Percentiles rank a stretch among this genome's conserved stretches.
These are phyloP conservation scores for Aspergillus novofumigatus DNA, from an alignment of 2,329 filamentous ascomycete genomes.

Conservation along the genomic window DNA sequence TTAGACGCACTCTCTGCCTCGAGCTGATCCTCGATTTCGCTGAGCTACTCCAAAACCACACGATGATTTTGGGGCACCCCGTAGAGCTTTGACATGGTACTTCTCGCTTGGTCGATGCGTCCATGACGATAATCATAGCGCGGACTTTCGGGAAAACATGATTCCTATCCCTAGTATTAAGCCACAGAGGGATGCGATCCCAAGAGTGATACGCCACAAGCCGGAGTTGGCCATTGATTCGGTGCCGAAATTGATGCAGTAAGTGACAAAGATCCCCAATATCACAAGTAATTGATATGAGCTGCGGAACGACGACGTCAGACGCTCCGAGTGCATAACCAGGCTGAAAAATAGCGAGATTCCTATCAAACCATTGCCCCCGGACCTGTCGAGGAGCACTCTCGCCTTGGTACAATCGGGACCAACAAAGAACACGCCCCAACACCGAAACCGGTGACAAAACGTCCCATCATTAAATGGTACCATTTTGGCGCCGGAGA, in stretches of 20 bases:
- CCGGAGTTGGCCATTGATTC: slow-evolving; percentile 33
- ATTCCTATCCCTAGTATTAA: slow-evolving; percentile 53
- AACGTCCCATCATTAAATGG: slow-evolving; percentile 41
- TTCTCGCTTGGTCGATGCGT: slow-evolving; percentile 47
- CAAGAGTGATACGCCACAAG: slow-evolving; percentile 50
- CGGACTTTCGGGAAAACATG: slow-evolving; percentile 53
- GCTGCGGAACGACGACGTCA: slow-evolving; percentile 14
- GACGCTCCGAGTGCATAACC: neutral
- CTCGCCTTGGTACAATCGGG: slow-evolving; percentile 46
- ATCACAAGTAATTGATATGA: slow-evolving; percentile 48
- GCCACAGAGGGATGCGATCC: slow-evolving; percentile 55
- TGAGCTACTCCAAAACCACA: slow-evolving; percentile 48
- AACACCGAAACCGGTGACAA: slow-evolving; percentile 41
- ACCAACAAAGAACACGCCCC: slow-evolving; percentile 41
- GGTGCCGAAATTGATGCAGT: slow-evolving; percentile 46
- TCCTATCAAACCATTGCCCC: slow-evolving; percentile 16
- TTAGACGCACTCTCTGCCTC: slow-evolving; percentile 43
- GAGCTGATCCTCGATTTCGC: slow-evolving; percentile 54
- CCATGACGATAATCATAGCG: slow-evolving; percentile 56
- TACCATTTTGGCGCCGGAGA: slow-evolving; percentile 35
- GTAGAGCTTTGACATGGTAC: slow-evolving; percentile 52
- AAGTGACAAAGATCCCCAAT: slow-evolving; percentile 43
- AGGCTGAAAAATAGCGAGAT: slow-evolving; percentile 25
- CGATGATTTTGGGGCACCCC: slow-evolving; percentile 51
- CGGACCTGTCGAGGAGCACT: slow-evolving; percentile 43